Evolutionary conservation across 1,139 yeast species (phyloP).

Genomic region (Hanseniaspora gamundiae): DNA sequence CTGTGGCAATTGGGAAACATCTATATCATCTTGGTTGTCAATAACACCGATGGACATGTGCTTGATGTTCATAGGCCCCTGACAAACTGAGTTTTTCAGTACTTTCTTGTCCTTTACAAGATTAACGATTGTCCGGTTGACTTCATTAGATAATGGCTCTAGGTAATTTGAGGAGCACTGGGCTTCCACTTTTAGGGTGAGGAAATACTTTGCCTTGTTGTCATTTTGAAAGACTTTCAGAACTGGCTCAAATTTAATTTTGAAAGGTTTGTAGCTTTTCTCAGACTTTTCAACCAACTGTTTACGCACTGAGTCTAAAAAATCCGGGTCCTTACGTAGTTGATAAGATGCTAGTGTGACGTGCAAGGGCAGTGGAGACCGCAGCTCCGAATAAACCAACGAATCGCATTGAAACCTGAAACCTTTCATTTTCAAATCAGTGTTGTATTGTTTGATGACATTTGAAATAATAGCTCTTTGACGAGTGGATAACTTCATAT

Average conservation of each 20-base stretch:
- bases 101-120: not conserved
- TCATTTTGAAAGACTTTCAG: constrained; percentile 9
- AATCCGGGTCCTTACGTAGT: not conserved
- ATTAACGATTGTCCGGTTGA: not conserved
- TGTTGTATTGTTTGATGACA: not conserved
- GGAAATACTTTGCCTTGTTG: constrained; percentile 9
- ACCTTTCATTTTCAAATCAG: not conserved
- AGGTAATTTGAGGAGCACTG: not conserved
- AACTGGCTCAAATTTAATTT: constrained; percentile 10
- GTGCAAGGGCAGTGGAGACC: constrained; percentile 18
- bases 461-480: not conserved
- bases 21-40: not conserved
- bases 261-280: constrained; percentile 9
- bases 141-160: not conserved
- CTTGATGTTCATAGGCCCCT: not conserved
- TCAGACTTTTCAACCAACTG: not conserved
- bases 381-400: constrained; percentile 9
- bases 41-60: not conserved
- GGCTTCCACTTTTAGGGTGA: constrained; percentile 9
- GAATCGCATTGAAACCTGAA: not conserved
- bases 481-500: not conserved
- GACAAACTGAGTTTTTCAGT: not conserved
- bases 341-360: constrained; percentile 13
- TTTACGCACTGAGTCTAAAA: not conserved
- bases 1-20: not conserved